Base-by-base conservation (phyloP, 208 protist species). In the Acanthamoeba culbertsoni region DNA sequence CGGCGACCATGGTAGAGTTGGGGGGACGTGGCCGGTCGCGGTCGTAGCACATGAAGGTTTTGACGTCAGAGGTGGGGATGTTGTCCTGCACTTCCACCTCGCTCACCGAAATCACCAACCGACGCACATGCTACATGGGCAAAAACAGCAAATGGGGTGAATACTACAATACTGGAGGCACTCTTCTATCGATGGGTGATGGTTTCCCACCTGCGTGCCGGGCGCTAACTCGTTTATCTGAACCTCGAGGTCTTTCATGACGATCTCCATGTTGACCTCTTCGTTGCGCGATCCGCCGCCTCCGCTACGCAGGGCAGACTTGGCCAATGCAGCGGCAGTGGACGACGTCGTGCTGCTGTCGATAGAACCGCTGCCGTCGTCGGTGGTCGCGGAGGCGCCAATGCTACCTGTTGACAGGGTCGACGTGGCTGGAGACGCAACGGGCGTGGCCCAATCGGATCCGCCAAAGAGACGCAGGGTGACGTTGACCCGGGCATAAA, bases 61-160 rank as follows among this genome's bases (percentile, higher is more conserved):
- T 51, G 8, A 92, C 63, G 46, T 79, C 88, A 23, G 88, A 92
- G 46, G 26, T 82, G 14, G 62, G 55, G 8, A 92, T 37, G 62
- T 92, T 37, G 63, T 92, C 88, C n/a, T 62, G 59, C 59, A 92
- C 63, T 37, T 75, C 62, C 42, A 92, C 88, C 26, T 92, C 63
- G 20, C 48, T 42, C 35, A 79, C 57, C n/a, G 88, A 48, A 6
- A 79, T 43, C 43, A 79, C 62, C 12, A 92, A 18, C 12, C 88
- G 57, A 20, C 88, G 55, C 45, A 92, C 88, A 10, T 92, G 43
- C 45, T 79, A 23, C n/a, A n/a, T n/a, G n/a, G n/a, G n/a, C n/a
- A n/a, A n/a, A n/a, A n/a, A n/a, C n/a, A n/a, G n/a, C n/a, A n/a
- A n/a, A n/a, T n/a, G n/a, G n/a, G n/a, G n/a, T n/a, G n/a, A 14